Percentiles rank a stretch among this genome's conserved stretches.
These are phyloP conservation scores for Pulveroboletus ravenelii DNA, from an alignment of 768 basidiomycete genomes.

Conservation along the genomic window DNA sequence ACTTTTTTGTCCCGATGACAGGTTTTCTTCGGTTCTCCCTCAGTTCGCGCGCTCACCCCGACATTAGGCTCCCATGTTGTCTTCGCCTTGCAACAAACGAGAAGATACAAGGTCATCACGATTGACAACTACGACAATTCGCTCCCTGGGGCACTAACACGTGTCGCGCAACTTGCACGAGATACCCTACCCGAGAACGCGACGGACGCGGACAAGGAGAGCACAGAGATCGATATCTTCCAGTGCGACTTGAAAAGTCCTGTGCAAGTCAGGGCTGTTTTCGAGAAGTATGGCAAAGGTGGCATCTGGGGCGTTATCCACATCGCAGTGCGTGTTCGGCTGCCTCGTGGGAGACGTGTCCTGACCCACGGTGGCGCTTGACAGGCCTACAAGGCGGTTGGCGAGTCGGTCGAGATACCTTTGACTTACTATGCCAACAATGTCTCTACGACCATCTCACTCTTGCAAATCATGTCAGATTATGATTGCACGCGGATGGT, in stretches of 20 bases:
- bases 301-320: constrained; percentile 97
- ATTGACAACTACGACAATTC: constrained; percentile 97
- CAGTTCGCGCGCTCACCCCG: constrained; percentile 6
- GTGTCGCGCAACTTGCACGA: constrained; percentile 76
- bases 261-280: constrained; percentile 70
- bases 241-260: constrained; percentile 71
- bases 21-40: neutral
- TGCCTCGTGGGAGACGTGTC: neutral
- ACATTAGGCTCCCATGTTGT: constrained; percentile 87
- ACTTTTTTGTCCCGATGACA: neutral
- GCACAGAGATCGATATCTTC: constrained; percentile 66
- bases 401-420: constrained; percentile 92
- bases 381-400: constrained; percentile 96
- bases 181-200: constrained; percentile 64
- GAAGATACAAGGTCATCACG: constrained; percentile 87
- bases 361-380: neutral
- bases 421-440: constrained; percentile 93
- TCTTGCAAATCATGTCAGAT: constrained; percentile 82
- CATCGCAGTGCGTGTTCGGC: constrained; percentile 65
- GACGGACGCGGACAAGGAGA: constrained; percentile 63
- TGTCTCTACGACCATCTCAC: constrained; percentile 79
- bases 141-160: constrained; percentile 63
- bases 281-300: constrained; percentile 79
- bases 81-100: constrained; percentile 77
- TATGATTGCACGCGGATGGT: constrained; percentile 84